Evolutionary conservation across 2,329 filamentous ascomycete genomes (phyloP), one percentile per base, ranked within the genome.

Genomic region (Alternaria sp.): DNA sequence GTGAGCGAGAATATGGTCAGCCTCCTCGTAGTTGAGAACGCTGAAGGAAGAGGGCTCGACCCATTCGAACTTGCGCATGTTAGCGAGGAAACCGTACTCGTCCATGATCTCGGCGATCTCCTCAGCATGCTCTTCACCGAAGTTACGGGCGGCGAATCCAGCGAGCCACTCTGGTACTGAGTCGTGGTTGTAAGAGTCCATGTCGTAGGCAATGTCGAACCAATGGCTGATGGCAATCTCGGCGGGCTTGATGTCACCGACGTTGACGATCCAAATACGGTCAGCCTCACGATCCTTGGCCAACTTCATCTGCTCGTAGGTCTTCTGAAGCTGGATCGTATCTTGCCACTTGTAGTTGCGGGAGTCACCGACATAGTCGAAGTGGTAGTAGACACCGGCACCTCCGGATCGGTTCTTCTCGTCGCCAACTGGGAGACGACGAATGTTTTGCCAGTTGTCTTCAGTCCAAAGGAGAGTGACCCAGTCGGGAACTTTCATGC

Each of bases 401-500:
- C 89, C 89, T 37, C 88, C 89, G 5, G 81, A 79, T 11, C 89
- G 81, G n/a, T 79, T 77, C 3, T 84, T 88, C 79, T 92, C 90
- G 63, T 87, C 86, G 1, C 78, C 81, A 15, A 88, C 77, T 5
- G 90, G 90, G 28, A 92, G 80, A 21, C 89, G 82, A 26, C 88
- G 84, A 25, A 90, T 84, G 75, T 90, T 89, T 11, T 89, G 89
- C 83, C 84, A 90, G 78, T 91, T 92, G 78, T 92, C 90, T 73
- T 92, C 90, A 0, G 88, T 84, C 86, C 89, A 92, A 5, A 92
- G 82, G 23, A 92, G 81, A 2, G 88, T 92, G 26, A 92, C 86
- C 71, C 90, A 86, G 41, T 92, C 89, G 0, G 89, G 78, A 76
- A 91, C 85, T 3, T 81, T 79, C 73, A 92, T 84, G 2, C 90